Evolutionary conservation across 192 early-diverging fungal species (phyloP).

Genomic region (Martensiomyces pterosporus): DNA sequence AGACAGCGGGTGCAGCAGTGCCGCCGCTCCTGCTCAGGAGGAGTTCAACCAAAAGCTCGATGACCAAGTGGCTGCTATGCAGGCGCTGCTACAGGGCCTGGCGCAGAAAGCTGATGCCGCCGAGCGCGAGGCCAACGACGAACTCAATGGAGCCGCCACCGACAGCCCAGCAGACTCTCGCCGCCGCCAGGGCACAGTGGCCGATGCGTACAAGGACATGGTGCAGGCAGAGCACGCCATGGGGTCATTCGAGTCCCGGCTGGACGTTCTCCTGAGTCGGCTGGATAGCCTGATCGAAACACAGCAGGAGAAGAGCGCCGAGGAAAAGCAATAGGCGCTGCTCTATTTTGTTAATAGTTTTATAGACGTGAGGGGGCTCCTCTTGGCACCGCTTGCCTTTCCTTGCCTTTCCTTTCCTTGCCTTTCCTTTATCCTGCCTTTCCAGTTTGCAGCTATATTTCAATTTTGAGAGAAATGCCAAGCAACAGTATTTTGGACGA

Average conservation of each 20-base stretch:
- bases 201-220: slow-evolving; percentile 33
- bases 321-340: slow-evolving; percentile 2
- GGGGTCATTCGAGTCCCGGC: slow-evolving; percentile 21
- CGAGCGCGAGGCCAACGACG: slow-evolving; percentile 5
- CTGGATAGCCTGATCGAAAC: slow-evolving; percentile 30
- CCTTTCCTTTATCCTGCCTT: background rate
- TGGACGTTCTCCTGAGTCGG: slow-evolving; percentile 25
- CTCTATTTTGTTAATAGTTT: too few relatives aligned
- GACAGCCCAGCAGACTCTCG: background rate
- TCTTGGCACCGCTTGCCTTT: too few relatives aligned
- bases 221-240: slow-evolving; percentile 18
- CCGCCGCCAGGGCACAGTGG: slow-evolving; percentile 4
- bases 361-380: too few relatives aligned
- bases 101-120: slow-evolving; percentile 15
- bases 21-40: too few relatives aligned
- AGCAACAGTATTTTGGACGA: background rate
- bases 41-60: slow-evolving; percentile 11
- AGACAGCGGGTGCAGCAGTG: too few relatives aligned
- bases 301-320: background rate
- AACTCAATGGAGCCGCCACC: background rate
- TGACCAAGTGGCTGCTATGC: slow-evolving; percentile 6
- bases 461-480: background rate
- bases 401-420: too few relatives aligned
- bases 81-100: slow-evolving; percentile 18
- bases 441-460: background rate